Conservation (phyloP, 1,284 basidiomycete species). For the Marasmius sp. region DNA sequence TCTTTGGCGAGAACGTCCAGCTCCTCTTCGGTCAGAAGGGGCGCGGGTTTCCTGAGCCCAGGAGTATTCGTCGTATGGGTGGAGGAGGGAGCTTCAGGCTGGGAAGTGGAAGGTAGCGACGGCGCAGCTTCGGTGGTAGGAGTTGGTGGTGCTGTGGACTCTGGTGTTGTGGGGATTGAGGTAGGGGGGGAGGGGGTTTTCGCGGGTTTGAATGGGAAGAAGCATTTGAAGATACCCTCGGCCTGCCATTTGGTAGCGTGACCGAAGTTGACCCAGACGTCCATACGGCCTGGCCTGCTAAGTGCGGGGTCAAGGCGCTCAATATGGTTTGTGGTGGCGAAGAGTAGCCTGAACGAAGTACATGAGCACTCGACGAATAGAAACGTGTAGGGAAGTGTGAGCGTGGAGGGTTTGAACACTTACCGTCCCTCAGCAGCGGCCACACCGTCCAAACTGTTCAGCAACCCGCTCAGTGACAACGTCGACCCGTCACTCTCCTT, state of each 20-base stretch:
- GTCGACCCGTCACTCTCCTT: constrained; percentile 73
- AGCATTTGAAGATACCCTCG: constrained; percentile 87
- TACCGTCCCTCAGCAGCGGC: constrained; percentile 83
- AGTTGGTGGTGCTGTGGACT: constrained; percentile 20
- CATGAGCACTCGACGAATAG: constrained; percentile 11
- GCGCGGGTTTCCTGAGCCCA: constrained; percentile 40
- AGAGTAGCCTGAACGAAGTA: constrained; percentile 55
- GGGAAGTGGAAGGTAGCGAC: constrained; percentile 46
- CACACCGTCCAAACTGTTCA: constrained; percentile 86
- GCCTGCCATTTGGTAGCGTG: constrained; percentile 87
- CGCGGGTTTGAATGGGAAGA: constrained; percentile 72
- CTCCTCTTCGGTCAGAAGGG: constrained; percentile 69
- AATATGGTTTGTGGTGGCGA: constrained; percentile 85
- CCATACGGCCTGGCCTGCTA: constrained; percentile 81
- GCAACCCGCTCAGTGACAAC: constrained; percentile 74
- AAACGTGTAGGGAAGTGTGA: neutral
- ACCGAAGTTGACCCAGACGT: constrained; percentile 86
- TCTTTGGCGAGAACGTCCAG: constrained; percentile 72
- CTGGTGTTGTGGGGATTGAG: constrained; percentile 2
- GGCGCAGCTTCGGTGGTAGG: too few relatives aligned
- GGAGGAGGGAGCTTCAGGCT: constrained; percentile 65
- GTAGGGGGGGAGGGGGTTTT: constrained; percentile 24
- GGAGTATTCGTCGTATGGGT: constrained; percentile 60
- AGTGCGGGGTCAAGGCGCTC: constrained; percentile 82
- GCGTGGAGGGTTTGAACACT: constrained; percentile 24